phyloP scores from a whole-genome alignment of 208 protist species.

The Jaenimonas drosophilae region DNA sequence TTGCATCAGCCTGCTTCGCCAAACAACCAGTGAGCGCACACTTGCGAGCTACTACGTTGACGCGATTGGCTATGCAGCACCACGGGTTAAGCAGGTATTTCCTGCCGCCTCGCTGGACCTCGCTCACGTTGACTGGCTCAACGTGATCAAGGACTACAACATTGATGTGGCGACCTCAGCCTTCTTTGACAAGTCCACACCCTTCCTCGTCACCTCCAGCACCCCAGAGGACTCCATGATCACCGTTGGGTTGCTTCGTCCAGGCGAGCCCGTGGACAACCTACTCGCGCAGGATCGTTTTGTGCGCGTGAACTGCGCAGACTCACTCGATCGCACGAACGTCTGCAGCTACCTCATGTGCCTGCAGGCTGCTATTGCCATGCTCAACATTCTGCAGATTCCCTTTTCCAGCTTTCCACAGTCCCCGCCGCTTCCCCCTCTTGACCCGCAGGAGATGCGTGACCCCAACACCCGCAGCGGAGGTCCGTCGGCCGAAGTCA shows the following conservation, averaged over 20 bases:
- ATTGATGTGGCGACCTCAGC: slow-evolving; percentile 47
- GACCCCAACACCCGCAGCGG: too few relatives aligned
- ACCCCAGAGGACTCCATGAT: slow-evolving; percentile 40
- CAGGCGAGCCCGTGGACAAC: slow-evolving; percentile 28
- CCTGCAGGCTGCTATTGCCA: slow-evolving; percentile 68
- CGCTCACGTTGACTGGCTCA: slow-evolving; percentile 79
- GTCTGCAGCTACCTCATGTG: slow-evolving; percentile 88
- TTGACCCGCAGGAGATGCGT: too few relatives aligned
- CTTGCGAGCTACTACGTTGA: too few relatives aligned
- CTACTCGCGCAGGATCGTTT: slow-evolving; percentile 62
- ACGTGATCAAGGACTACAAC: slow-evolving; percentile 59
- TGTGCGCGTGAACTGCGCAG: slow-evolving; percentile 89
- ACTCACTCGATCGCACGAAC: slow-evolving; percentile 93
- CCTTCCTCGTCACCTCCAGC: slow-evolving; percentile 33
- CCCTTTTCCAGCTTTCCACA: slow-evolving; percentile 36
- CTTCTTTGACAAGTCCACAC: slow-evolving; percentile 54
- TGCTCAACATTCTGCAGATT: slow-evolving; percentile 62
- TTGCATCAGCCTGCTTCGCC: slow-evolving; percentile 77
- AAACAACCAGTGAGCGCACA: slow-evolving; percentile 47
- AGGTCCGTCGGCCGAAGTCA: too few relatives aligned
- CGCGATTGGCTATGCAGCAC: slow-evolving; percentile 33
- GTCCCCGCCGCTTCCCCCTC: slow-evolving; percentile 27
- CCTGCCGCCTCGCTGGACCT: slow-evolving; percentile 45
- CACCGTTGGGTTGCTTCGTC: slow-evolving; percentile 52
- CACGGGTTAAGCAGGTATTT: slow-evolving; percentile 21